Evolutionary conservation across 208 protist species (phyloP).

Genomic region (Crithidia thermophila): DNA sequence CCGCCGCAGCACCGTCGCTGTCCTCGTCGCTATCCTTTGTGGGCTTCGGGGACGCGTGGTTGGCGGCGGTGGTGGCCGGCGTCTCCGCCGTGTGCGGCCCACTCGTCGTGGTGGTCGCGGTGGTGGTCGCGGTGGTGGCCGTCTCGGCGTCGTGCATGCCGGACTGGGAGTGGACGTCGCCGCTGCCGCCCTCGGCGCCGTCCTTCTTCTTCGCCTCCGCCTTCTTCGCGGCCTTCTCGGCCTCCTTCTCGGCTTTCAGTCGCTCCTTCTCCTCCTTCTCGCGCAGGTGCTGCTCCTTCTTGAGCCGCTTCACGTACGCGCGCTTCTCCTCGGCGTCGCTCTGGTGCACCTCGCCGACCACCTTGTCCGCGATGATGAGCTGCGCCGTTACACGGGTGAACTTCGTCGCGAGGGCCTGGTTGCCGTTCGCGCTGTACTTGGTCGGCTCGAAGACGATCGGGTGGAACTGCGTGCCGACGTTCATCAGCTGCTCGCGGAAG

Average conservation of each 20-base stretch:
- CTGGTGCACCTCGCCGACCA: slow-evolving; percentile 14
- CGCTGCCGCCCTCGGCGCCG: slow-evolving; percentile 1
- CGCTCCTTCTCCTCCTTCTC: slow-evolving; percentile 27
- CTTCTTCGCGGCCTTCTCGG: slow-evolving; percentile 22
- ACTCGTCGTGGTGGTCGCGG: neutral
- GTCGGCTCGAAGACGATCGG: slow-evolving; percentile 32
- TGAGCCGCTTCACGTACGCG: slow-evolving; percentile 27
- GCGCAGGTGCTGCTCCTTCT: slow-evolving; percentile 34
- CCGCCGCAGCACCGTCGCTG: neutral
- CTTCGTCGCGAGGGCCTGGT: slow-evolving; percentile 35
- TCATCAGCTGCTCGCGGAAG: slow-evolving; percentile 44
- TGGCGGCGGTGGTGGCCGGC: neutral
- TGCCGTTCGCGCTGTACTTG: slow-evolving; percentile 39
- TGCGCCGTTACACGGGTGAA: slow-evolving; percentile 38
- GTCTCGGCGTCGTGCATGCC: neutral
- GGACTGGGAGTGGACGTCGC: neutral
- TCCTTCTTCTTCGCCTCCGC: slow-evolving; percentile 18
- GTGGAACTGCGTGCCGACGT: slow-evolving; percentile 45
- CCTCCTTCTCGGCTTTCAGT: slow-evolving; percentile 28
- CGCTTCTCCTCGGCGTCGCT: slow-evolving; percentile 25
- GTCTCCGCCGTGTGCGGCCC: neutral
- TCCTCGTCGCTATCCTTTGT: slow-evolving; percentile 14
- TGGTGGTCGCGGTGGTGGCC: neutral
- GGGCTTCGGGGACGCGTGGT: neutral
- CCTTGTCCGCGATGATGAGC: slow-evolving; percentile 35